phyloP scores from a whole-genome alignment of 495 filamentous ascomycete species.

The Jackrogersella minutella region DNA sequence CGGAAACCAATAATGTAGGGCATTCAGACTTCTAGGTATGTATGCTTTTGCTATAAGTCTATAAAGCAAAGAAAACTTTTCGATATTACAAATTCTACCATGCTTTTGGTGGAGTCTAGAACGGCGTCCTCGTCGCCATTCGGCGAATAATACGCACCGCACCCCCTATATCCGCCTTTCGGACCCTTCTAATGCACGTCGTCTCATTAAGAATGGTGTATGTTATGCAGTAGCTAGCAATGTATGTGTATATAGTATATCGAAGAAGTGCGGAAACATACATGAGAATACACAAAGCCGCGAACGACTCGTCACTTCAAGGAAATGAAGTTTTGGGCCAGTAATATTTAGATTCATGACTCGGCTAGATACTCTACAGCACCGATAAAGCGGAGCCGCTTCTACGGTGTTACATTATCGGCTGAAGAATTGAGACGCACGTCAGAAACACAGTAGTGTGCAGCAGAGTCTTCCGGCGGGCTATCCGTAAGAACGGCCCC shows the following conservation, averaged over 20 bases:
- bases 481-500: neutral
- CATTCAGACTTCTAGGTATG: no score
- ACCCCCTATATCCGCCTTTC: conserved; percentile 2
- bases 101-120: neutral
- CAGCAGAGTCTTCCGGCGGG: neutral
- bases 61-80: neutral
- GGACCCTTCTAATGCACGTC: neutral
- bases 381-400: neutral
- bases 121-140: neutral
- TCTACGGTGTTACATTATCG: neutral
- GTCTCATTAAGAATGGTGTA: neutral
- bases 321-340: neutral
- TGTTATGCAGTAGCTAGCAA: neutral
- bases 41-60: neutral
- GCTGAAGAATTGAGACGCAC: conserved; percentile 1
- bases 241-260: no score
- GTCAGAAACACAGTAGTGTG: neutral
- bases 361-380: neutral
- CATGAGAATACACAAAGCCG: neutral
- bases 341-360: neutral
- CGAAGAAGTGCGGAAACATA: neutral
- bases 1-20: no score
- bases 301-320: conserved; percentile 19
- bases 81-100: neutral
- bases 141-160: neutral